These are phyloP conservation scores for Periconia sp. DNA, from an alignment of 2,329 filamentous ascomycete genomes.

Conservation along the genomic window DNA sequence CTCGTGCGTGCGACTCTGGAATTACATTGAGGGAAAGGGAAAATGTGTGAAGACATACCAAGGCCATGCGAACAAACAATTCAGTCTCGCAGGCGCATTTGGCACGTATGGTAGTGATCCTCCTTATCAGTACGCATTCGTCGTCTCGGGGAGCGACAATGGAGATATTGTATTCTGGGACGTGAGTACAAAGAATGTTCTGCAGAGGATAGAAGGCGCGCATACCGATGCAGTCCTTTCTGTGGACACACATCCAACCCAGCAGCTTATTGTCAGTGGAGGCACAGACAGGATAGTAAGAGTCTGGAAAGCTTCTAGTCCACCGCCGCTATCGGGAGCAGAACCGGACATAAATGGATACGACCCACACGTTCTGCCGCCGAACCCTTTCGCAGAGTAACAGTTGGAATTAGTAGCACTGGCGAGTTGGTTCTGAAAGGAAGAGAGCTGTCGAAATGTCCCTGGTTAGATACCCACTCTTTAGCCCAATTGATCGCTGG, in stretches of 20 bases:
- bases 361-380: conserved; percentile 25
- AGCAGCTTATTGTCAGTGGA: conserved; percentile 65
- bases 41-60: conserved; percentile 97
- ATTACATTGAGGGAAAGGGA: conserved; percentile 89
- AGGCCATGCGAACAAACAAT: conserved; percentile 83
- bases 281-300: conserved; percentile 67
- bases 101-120: conserved; percentile 62
- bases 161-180: conserved; percentile 89
- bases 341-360: conserved; percentile 19
- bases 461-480: conserved; percentile 7
- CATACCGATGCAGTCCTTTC: conserved; percentile 65
- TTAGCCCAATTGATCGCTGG: too few relatives aligned
- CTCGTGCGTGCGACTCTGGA: conserved; percentile 88
- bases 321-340: conserved; percentile 5
- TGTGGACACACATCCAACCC: conserved; percentile 64
- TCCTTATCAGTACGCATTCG: conserved; percentile 61
- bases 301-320: conserved; percentile 55
- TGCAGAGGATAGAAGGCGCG: conserved; percentile 66
- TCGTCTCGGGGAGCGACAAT: conserved; percentile 86
- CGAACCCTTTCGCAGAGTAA: conserved; percentile 24
- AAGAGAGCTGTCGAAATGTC: too few relatives aligned
- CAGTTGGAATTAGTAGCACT: too few relatives aligned
- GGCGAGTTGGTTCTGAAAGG: too few relatives aligned
- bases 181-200: conserved; percentile 79
- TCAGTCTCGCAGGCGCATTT: conserved; percentile 85